Base-by-base conservation (phyloP, 1,284 basidiomycete species). In the Papiliotrema nemorosa region DNA sequence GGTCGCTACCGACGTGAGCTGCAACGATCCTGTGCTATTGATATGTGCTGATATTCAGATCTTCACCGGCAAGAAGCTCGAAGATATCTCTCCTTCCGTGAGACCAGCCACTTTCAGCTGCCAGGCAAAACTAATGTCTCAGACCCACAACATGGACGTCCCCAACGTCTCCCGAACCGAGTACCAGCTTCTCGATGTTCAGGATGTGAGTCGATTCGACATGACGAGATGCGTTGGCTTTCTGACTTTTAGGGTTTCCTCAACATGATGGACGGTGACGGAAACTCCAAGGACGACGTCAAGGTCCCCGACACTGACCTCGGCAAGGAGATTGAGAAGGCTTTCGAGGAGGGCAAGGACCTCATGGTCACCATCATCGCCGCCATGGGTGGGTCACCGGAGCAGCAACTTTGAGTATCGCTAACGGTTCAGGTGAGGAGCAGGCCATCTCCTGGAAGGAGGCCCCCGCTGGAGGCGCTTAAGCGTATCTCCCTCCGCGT, bases 1-100 rank as follows among this genome's bases (percentile, higher is more conserved):
- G 65, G 84, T 97, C 70, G 96, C 86, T 75, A 88, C 88, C 74
- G 96, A 98, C 80, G 93, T 93, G 73, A 67, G 88, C 82, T 13
- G 21, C 39, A 3, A 16, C 6, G 5, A 22, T 21, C 24, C 3
- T 14, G n/a, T 5, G 16, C 5, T 36, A 1, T 3, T 37, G 34
- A 44, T 12, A 24, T 9, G 33, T 13, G 22, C 36, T 40, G 27
- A 39, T 18, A 29, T 3, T 16, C 63, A 92, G 90, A 94, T 96
- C 78, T 96, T 96, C 82, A 96, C 91, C 63, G 83, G 82, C 69
- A 93, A 93, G 83, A 96, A 96, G 81, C 68, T 90, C 77, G 94
- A 98, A 83, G 94, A 97, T 83, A 93, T 97, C 77, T 94, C 80
- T 66, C 94, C 94, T 72, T 98, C 96, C 69, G 54, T 55, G 29